A percentile compares a stretch with the other conserved stretches of the same genome.
phyloP scores from a whole-genome alignment of 2,329 filamentous ascomycete species.

The Venturia pyrina region DNA sequence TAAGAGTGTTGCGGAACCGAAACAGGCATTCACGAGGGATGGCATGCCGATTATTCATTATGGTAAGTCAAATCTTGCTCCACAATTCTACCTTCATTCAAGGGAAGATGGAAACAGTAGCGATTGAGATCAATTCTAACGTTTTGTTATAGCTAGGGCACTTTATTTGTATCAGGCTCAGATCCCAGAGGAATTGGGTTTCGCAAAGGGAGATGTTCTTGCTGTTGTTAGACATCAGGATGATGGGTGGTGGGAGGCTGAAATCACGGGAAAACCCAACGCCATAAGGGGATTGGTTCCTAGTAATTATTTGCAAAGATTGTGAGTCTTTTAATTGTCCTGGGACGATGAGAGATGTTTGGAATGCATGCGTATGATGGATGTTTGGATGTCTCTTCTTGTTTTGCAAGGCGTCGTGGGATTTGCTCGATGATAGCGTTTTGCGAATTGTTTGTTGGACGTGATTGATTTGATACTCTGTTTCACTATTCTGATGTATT shows the following conservation, averaged over 20 bases:
- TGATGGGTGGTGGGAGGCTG: conserved; percentile 99
- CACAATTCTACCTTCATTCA: conserved; percentile 17
- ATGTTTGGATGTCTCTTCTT: not conserved
- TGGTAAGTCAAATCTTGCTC: conserved; percentile 50
- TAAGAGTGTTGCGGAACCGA: conserved; percentile 79
- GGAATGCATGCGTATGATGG: not conserved
- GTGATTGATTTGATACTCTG: not conserved
- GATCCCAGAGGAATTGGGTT: conserved; percentile 89
- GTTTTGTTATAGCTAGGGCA: conserved; percentile 58
- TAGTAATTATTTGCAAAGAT: conserved; percentile 52
- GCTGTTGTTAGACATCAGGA: conserved; percentile 86
- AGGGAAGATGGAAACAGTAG: not conserved
- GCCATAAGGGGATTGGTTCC: conserved; percentile 48
- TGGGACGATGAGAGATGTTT: not conserved
- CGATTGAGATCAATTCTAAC: not conserved
- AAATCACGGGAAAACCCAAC: conserved; percentile 59
- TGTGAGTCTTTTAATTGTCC: not conserved
- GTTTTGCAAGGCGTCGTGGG: not conserved
- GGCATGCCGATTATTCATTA: conserved; percentile 85
- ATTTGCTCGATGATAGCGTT: not conserved
- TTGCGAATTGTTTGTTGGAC: too few species aligned
- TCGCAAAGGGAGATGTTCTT: conserved; percentile 83
- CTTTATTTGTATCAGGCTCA: conserved; percentile 91
- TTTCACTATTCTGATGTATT: not conserved
- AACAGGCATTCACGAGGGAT: conserved; percentile 67